Percentiles rank a stretch among this genome's conserved stretches.
These are phyloP conservation scores for Ophiocordyceps camponoti-leonardi DNA, from an alignment of 2,329 filamentous ascomycete genomes.

Conservation along the genomic window DNA sequence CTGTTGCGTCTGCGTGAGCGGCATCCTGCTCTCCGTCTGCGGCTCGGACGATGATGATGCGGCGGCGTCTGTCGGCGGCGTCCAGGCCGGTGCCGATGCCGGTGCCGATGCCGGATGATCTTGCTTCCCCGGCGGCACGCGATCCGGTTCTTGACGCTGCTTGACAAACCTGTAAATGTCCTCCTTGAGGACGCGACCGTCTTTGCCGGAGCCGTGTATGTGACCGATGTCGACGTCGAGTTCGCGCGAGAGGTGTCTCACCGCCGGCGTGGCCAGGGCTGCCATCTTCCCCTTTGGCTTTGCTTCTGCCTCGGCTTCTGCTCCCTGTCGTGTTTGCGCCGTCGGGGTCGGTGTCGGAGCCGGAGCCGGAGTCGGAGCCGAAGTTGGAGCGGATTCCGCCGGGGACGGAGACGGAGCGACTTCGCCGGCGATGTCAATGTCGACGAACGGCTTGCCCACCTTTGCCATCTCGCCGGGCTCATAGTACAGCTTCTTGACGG, in stretches of 20 bases:
- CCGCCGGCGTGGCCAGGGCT: conserved; percentile 75
- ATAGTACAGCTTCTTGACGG: conserved; percentile 93
- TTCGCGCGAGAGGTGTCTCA: conserved; percentile 74
- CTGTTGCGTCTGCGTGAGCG: conserved; percentile 62
- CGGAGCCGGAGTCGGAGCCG: conserved; percentile 12
- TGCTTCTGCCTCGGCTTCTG: neutral
- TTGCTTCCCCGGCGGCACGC: neutral
- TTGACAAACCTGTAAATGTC: conserved; percentile 64
- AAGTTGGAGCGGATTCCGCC: too few species aligned
- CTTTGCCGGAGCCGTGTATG: conserved; percentile 71
- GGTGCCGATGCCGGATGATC: too few species aligned
- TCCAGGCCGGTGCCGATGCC: neutral
- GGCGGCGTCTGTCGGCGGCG: too few species aligned
- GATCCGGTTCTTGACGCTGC: conserved; percentile 17
- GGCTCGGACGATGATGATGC: conserved; percentile 11
- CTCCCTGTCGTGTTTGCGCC: neutral
- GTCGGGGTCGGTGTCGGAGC: neutral
- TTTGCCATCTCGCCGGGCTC: conserved; percentile 92
- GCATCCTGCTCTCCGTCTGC: conserved; percentile 51
- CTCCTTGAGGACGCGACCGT: conserved; percentile 83
- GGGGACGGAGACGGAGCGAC: conserved; percentile 24
- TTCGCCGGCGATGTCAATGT: conserved; percentile 80
- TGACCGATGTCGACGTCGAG: conserved; percentile 61
- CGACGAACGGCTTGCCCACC: conserved; percentile 84
- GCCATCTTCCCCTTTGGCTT: conserved; percentile 45